Evolutionary conservation across 2,329 filamentous ascomycete species (phyloP), one percentile per base, ranked within the genome.

Genomic region (Paracorniculantispora psalliotae): DNA sequence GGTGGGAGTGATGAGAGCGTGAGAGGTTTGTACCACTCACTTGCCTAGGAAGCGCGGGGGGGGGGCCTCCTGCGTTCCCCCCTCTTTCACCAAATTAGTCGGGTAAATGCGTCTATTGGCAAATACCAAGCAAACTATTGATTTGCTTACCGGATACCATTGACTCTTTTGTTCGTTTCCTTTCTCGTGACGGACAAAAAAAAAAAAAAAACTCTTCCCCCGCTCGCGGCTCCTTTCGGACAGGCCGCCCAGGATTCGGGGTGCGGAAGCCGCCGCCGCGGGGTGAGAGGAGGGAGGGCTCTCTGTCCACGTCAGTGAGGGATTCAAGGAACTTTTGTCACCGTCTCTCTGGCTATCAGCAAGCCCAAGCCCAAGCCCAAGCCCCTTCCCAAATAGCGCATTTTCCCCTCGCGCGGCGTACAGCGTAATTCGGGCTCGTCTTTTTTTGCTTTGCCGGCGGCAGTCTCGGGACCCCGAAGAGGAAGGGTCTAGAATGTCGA

Each of bases 281-380:
- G n/a, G n/a, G n/a, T n/a, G n/a, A n/a, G n/a, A n/a, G n/a, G 35
- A 26, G 28, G 41, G 19, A 21, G n/a, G 48, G n/a, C 19, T 13
- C 17, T 33, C 19, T 25, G 15, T 19, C 33, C 30, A 35, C 30
- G 15, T 39, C 33, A 39, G 30, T 26, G 21, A 55, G 37, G 17
- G 33, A 7, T 5, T 25, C 33, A 12, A 25, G 55, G 55, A 50
- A 50, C 55, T 57, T 57, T 57, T 57, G 54, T 57, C 41, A 21
- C 41, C 15, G 28, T 47, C 33, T 41, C n/a, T n/a, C n/a, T n/a
- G n/a, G n/a, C 35, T 26, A 21, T 35, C 28, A 55, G 10, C 9
- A 37, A 21, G n/a, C 26, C 51, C 43, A 26, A 9, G 6, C 5
- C 10, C 4, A 19, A 19, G n/a, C 26, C 39, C 28, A 41, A 15